Evolutionary conservation across 2,329 filamentous ascomycete genomes (phyloP).

Genomic region (Fusarium sp.): DNA sequence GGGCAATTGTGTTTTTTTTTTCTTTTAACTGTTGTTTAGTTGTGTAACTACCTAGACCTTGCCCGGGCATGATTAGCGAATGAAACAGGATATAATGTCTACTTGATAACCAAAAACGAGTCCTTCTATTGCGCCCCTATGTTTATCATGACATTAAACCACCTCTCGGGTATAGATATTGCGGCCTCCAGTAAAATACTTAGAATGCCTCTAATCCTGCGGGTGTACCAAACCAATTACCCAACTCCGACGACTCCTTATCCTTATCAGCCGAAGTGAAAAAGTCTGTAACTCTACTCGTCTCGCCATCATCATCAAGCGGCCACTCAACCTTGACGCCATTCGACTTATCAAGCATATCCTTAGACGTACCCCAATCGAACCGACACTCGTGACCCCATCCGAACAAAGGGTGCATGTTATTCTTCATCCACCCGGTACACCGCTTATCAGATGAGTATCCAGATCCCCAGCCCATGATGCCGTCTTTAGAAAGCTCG

Average conservation of each 20-base stretch:
- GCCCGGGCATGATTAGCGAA: constrained; percentile 36
- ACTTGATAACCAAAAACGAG: constrained; percentile 28
- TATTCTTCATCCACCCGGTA: constrained; percentile 81
- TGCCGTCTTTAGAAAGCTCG: constrained; percentile 54
- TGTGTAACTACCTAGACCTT: constrained; percentile 19
- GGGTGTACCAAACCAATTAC: constrained; percentile 85
- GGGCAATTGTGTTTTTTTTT: constrained; percentile 16
- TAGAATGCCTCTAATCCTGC: constrained; percentile 79
- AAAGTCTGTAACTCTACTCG: constrained; percentile 80
- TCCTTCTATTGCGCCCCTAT: constrained; percentile 10
- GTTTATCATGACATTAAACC: not conserved
- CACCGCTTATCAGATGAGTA: constrained; percentile 92
- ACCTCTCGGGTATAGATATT: not conserved
- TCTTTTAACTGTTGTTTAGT: constrained; percentile 20
- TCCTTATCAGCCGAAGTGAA: constrained; percentile 63
- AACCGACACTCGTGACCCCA: constrained; percentile 95
- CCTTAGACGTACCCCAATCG: constrained; percentile 95
- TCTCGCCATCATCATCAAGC: constrained; percentile 75
- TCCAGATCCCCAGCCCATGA: constrained; percentile 84
- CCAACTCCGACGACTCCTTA: constrained; percentile 72
- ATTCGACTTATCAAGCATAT: constrained; percentile 85
- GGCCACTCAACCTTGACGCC: constrained; percentile 88
- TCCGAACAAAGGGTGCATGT: constrained; percentile 94
- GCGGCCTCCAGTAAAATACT: not conserved
- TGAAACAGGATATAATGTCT: constrained; percentile 48